These are phyloP conservation scores for Penicillium nucicola DNA, from an alignment of 495 filamentous ascomycete genomes.

Conservation along the genomic window DNA sequence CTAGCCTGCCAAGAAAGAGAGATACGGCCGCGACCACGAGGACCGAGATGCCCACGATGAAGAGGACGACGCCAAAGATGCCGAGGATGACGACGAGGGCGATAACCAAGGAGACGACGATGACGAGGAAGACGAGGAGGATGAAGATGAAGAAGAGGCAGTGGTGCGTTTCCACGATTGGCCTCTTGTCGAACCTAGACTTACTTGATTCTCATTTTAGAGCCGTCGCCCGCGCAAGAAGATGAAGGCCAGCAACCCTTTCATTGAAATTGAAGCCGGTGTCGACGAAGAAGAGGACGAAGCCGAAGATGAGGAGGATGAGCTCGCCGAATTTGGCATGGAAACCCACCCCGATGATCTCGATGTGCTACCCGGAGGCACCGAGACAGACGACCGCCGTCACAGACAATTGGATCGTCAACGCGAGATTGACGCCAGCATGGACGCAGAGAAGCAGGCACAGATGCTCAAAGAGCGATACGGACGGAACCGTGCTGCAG, in stretches of 20 bases:
- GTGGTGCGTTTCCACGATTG: conserved; percentile 21
- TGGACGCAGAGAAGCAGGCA: conserved; percentile 93
- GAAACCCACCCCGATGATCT: conserved; percentile 89
- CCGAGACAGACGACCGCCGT: conserved; percentile 81
- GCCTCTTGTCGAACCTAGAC: conserved; percentile 11
- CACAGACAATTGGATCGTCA: conserved; percentile 93
- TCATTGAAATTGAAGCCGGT: conserved; percentile 95
- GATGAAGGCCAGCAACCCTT: conserved; percentile 68
- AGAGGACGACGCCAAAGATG: conserved; percentile 42
- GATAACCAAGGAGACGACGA: conserved; percentile 32
- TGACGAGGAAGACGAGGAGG: conserved; percentile 43
- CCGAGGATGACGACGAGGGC: conserved; percentile 50
- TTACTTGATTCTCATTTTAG: conserved; percentile 35
- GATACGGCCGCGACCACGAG: conserved; percentile 46
- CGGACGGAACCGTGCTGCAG: conserved; percentile 59
- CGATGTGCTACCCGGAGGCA: conserved; percentile 72
- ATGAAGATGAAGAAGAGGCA: conserved; percentile 23
- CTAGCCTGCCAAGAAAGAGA: conserved; percentile 43
- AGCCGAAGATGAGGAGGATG: conserved; percentile 86
- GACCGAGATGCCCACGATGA: conserved; percentile 50
- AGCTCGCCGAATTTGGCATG: conserved; percentile 77
- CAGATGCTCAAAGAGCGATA: conserved; percentile 82
- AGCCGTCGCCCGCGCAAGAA: conserved; percentile 72
- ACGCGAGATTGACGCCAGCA: conserved; percentile 75
- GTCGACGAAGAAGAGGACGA: conserved; percentile 94